Evolutionary conservation across 345 rosid genomes (phyloP).

Genomic region (Aegle marmelos): DNA sequence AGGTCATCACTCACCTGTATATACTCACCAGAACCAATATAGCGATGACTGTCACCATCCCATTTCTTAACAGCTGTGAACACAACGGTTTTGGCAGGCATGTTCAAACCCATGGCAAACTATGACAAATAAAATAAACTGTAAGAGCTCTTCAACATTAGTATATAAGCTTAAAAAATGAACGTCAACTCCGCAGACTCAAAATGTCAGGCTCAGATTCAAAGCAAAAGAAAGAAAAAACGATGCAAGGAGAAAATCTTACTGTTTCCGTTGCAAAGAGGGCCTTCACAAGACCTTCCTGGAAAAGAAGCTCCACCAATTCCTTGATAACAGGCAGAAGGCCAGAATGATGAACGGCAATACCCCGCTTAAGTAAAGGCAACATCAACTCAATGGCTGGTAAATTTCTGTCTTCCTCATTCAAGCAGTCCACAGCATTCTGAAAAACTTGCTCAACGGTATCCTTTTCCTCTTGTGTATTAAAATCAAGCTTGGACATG

Average conservation of each 20-base stretch:
- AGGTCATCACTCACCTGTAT: conserved; percentile 71
- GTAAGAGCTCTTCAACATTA: conserved; percentile 4
- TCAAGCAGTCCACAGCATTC: conserved; percentile 83
- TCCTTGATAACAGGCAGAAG: conserved; percentile 99
- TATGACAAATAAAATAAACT: conserved; percentile 29
- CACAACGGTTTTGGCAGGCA: conserved; percentile 99
- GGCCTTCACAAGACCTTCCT: conserved; percentile 99
- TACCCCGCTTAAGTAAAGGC: conserved; percentile 94
- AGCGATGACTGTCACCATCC: conserved; percentile 98
- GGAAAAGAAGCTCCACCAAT: conserved; percentile 97
- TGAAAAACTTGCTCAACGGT: conserved; percentile 73
- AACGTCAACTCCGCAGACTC: neutral
- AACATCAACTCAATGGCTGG: conserved; percentile 97
- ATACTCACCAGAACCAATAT: conserved; percentile 95
- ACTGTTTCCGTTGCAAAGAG: conserved; percentile 97
- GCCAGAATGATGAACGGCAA: conserved; percentile 98
- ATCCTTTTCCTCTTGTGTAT: conserved; percentile 81
- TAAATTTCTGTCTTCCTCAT: conserved; percentile 89
- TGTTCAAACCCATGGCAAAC: conserved; percentile 99
- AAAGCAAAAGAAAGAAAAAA: conserved; percentile 6
- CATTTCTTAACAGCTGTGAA: conserved; percentile 93
- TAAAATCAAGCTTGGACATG: conserved; percentile 96
- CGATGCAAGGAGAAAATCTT: conserved; percentile 34
- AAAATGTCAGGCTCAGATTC: neutral
- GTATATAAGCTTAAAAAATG: neutral